These are phyloP conservation scores for Panicum miliaceum DNA, from an alignment of 176 grass and related monocot species.

Conservation along the genomic window DNA sequence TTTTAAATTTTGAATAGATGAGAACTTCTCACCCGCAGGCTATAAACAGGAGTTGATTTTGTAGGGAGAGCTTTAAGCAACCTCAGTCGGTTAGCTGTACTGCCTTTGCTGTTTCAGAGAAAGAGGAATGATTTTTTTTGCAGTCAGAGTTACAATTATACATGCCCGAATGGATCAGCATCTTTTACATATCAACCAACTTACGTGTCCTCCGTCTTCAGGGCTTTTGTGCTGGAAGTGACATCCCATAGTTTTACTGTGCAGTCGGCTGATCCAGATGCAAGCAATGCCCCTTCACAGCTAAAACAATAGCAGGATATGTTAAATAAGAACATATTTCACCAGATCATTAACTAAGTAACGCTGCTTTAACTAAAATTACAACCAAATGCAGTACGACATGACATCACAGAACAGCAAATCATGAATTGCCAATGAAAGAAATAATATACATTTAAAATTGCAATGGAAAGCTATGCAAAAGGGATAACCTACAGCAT, in stretches of 20 bases:
- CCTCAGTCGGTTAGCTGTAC: constrained; percentile 65
- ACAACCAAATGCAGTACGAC: not conserved
- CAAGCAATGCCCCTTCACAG: constrained; percentile 93
- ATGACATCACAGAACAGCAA: not conserved
- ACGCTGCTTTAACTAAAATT: constrained; percentile 2
- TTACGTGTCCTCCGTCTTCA: constrained; percentile 79
- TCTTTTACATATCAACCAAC: constrained; percentile 17
- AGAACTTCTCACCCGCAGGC: constrained; percentile 64
- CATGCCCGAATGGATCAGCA: not conserved
- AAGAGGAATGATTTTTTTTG: constrained; percentile 25
- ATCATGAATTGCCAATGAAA: constrained; percentile 6
- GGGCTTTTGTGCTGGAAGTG: constrained; percentile 67
- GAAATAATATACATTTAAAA: not conserved
- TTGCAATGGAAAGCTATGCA: constrained; percentile 23
- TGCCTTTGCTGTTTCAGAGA: constrained; percentile 65
- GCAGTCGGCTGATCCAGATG: constrained; percentile 92
- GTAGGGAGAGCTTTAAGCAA: constrained; percentile 84
- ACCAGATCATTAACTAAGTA: not conserved
- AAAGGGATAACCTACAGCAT: constrained; percentile 9
- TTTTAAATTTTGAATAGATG: not conserved
- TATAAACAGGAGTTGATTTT: constrained; percentile 94
- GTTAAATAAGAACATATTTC: not conserved
- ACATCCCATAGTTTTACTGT: constrained; percentile 97
- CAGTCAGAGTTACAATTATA: constrained; percentile 1
- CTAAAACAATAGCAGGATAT: constrained; percentile 45